Base-by-base conservation (phyloP, 768 basidiomycete species). In the Neoboletus subvelutipes region DNA sequence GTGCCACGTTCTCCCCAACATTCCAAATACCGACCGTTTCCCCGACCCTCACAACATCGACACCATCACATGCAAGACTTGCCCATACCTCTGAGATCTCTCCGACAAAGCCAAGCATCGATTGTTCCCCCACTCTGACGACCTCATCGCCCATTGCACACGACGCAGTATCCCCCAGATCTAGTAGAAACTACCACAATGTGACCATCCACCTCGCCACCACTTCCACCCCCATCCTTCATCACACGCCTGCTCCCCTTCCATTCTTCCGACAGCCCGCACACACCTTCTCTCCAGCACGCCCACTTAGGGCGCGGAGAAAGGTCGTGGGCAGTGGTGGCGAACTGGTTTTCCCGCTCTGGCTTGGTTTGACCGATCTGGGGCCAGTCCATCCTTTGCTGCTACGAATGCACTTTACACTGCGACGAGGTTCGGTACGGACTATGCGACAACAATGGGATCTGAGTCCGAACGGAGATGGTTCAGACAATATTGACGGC, bases 251-350 rank as follows among this genome's bases (percentile, higher is more conserved):
- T 29, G 31, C 29, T 24, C n/a, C 15, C 2, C 15, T 53, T 20
- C 29, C 22, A 1, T 17, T n/a, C 2, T 33, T 15, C 17, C 33
- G n/a, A 37, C 26, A 63, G 56, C 61, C 56, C 40, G 49, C 45
- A 63, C 18, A 58, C 40, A 13, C 56, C 45, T 51, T 34, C 10
- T 62, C 56, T 59, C 61, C 37, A 63, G 61, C 29, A 48, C 56
- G 56, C 61, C 61, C 52, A 58, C 49, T 39, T 39, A 54, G 56
- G 61, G 61, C 56, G 61, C 61, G 45, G 61, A 54, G 61, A 47
- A 42, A 26, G 49, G 37, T 59, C 22, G 50, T 31, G 12, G 56
- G 61, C 45, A 26, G 52, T 54, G 56, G 61, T 45, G 61, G 52
- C 26, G 12, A 37, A 3, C 5, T 1, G 28, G 13, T 36, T 26